phyloP scores from a whole-genome alignment of 768 basidiomycete genomes.

The Macrocybe gigantea region DNA sequence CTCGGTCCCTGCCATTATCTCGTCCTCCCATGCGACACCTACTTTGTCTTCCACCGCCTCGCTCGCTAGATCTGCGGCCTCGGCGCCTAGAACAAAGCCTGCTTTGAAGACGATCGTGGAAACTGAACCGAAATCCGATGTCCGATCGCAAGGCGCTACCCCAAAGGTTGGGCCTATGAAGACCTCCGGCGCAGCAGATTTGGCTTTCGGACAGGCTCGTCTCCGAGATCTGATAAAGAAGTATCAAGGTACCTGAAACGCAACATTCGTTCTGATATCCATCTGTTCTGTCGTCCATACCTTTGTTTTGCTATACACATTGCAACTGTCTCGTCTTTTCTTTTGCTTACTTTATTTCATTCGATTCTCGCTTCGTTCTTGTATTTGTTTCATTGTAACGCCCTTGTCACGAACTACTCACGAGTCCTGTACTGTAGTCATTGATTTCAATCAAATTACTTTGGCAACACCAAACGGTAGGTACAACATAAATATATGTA shows the following conservation, averaged over 20 bases:
- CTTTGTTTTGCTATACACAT: neutral
- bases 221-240: slow-evolving; percentile 78
- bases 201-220: slow-evolving; percentile 74
- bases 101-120: slow-evolving; percentile 30
- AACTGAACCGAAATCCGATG: slow-evolving; percentile 18
- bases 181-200: slow-evolving; percentile 30
- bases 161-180: slow-evolving; percentile 15
- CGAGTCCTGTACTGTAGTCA: too few species aligned
- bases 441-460: too few species aligned
- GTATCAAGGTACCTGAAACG: slow-evolving; percentile 48
- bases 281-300: slow-evolving; percentile 3
- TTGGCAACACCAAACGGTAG: too few species aligned
- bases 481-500: too few species aligned
- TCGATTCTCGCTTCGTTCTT: neutral
- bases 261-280: slow-evolving; percentile 2
- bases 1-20: slow-evolving; percentile 63
- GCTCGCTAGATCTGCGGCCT: slow-evolving; percentile 45
- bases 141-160: slow-evolving; percentile 5
- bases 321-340: neutral
- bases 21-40: slow-evolving; percentile 68
- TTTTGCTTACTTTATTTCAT: neutral
- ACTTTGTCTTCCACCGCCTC: slow-evolving; percentile 74
- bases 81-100: slow-evolving; percentile 12
- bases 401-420: too few species aligned
- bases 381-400: neutral